A percentile compares a stretch with the other conserved stretches of the same genome.
Conservation (phyloP, 176 grass and related monocot genomes). For the Carex myosuroides region DNA sequence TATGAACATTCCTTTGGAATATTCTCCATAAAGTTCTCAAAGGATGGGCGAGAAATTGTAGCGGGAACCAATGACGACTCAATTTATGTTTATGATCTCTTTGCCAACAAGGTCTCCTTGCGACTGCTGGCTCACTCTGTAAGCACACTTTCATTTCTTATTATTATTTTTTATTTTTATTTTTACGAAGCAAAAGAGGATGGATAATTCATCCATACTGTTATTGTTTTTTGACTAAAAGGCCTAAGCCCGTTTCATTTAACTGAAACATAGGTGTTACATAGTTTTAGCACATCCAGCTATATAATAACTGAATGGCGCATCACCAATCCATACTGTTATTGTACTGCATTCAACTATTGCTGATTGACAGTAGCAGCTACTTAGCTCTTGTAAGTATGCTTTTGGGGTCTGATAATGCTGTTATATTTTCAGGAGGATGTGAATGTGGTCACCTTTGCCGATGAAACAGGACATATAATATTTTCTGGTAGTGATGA, state of each 20-base stretch:
- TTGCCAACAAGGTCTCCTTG: slow-evolving; percentile 60
- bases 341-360: background rate
- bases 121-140: slow-evolving; percentile 59
- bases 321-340: background rate
- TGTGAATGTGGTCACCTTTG: slow-evolving; percentile 82
- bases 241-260: too few relatives aligned
- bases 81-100: slow-evolving; percentile 89
- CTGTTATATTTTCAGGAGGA: slow-evolving; percentile 43
- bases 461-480: slow-evolving; percentile 76
- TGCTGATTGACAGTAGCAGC: background rate
- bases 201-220: background rate
- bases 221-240: background rate
- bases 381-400: background rate
- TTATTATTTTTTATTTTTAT: background rate
- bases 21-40: slow-evolving; percentile 96
- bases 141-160: slow-evolving; percentile 4
- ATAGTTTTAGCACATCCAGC: too few relatives aligned
- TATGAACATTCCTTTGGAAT: slow-evolving; percentile 45
- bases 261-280: too few relatives aligned
- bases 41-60: slow-evolving; percentile 79
- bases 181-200: background rate
- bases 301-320: too few relatives aligned
- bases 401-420: background rate
- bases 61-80: slow-evolving; percentile 59
- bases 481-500: slow-evolving; percentile 96